Conservation (phyloP, 2,329 filamentous ascomycete genomes). For the Penicillium glabrum region DNA sequence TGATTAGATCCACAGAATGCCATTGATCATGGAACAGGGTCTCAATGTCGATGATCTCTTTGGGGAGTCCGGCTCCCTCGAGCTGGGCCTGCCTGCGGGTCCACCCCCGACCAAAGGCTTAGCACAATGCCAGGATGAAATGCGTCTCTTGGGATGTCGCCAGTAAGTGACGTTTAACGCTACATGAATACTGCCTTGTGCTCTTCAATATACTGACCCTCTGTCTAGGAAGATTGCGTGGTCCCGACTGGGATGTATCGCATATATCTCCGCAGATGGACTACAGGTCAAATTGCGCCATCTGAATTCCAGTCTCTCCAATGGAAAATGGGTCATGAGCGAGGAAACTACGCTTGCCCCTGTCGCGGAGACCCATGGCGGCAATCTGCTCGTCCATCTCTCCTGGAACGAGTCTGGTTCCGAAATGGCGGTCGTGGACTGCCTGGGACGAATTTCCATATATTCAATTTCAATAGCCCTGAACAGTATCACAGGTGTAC, state of each 20-base stretch:
- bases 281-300: slow-evolving; percentile 70
- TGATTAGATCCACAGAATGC: slow-evolving; percentile 35
- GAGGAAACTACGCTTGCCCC: slow-evolving; percentile 66
- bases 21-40: slow-evolving; percentile 57
- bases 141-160: slow-evolving; percentile 73
- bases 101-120: slow-evolving; percentile 64
- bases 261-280: slow-evolving; percentile 73
- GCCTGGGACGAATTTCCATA: slow-evolving; percentile 73
- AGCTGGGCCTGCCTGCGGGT: slow-evolving; percentile 54
- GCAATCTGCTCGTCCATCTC: slow-evolving; percentile 72
- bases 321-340: slow-evolving; percentile 74
- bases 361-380: slow-evolving; percentile 61
- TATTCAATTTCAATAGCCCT: slow-evolving; percentile 69
- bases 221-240: slow-evolving; percentile 71
- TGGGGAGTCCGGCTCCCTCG: slow-evolving; percentile 61
- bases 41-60: slow-evolving; percentile 73
- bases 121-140: slow-evolving; percentile 71
- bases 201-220: slow-evolving; percentile 8
- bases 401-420: slow-evolving; percentile 75
- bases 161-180: slow-evolving; percentile 59
- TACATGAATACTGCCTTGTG: neutral
- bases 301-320: slow-evolving; percentile 65
- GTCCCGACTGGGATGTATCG: slow-evolving; percentile 85
- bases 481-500: slow-evolving; percentile 66
- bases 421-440: slow-evolving; percentile 82